These are phyloP conservation scores for Pseudodiploospora longispora DNA, from an alignment of 2,329 filamentous ascomycete species.

Conservation along the genomic window DNA sequence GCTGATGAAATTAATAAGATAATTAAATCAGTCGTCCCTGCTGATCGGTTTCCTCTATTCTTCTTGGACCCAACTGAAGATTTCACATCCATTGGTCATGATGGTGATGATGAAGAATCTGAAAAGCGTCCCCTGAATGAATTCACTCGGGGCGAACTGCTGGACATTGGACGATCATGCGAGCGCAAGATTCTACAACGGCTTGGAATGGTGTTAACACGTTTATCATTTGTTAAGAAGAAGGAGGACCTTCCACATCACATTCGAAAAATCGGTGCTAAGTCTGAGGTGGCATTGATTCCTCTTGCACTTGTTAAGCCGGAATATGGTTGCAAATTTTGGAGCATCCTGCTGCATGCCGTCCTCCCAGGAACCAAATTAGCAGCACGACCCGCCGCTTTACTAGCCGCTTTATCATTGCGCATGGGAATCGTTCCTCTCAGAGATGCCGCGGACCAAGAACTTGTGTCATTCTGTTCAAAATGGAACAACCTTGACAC, in stretches of 20 bases:
- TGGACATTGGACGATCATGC: slow-evolving; percentile 45
- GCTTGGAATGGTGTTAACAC: slow-evolving; percentile 38
- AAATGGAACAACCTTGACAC: slow-evolving; percentile 40
- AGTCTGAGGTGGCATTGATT: slow-evolving; percentile 30
- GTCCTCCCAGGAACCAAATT: slow-evolving; percentile 42
- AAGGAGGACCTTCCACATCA: slow-evolving; percentile 35
- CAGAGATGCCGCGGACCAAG: slow-evolving; percentile 29
- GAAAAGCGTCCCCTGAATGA: slow-evolving; percentile 18
- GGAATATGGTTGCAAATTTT: slow-evolving; percentile 32
- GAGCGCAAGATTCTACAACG: slow-evolving; percentile 38
- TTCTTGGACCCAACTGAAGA: slow-evolving; percentile 40
- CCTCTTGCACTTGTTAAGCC: slow-evolving; percentile 32
- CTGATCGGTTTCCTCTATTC: slow-evolving; percentile 37
- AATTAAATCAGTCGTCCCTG: slow-evolving; percentile 28
- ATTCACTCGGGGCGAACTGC: slow-evolving; percentile 37
- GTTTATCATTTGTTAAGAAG: slow-evolving; percentile 34
- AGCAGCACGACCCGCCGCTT: slow-evolving; percentile 32
- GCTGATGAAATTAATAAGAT: slow-evolving; percentile 31
- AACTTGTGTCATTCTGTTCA: slow-evolving; percentile 31
- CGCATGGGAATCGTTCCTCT: slow-evolving; percentile 38
- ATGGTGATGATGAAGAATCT: slow-evolving; percentile 10
- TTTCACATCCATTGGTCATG: slow-evolving; percentile 18
- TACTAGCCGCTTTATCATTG: slow-evolving; percentile 40
- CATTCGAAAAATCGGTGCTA: slow-evolving; percentile 20
- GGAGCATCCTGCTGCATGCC: slow-evolving; percentile 39